Conservation (phyloP, 371 early-diverging fungal species). For the Apophysomyces trapeziformis region DNA sequence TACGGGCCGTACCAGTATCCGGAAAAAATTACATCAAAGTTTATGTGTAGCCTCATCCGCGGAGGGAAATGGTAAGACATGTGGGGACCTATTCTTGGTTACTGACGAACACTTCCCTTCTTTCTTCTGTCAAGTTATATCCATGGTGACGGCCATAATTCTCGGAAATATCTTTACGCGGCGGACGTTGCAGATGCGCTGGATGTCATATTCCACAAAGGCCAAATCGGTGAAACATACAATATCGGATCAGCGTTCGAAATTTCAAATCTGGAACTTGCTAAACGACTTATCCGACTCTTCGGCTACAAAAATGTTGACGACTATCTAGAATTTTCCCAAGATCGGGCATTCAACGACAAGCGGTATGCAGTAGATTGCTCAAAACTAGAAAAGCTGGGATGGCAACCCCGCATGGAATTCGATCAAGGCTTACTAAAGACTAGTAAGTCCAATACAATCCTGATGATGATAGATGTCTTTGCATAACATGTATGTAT, state of each 20-base stretch:
- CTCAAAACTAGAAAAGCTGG: slow-evolving; percentile 65
- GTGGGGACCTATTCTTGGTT: background rate
- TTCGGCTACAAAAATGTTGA: slow-evolving; percentile 48
- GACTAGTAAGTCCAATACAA: slow-evolving; percentile 62
- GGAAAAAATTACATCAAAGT: slow-evolving; percentile 89
- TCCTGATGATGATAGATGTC: too few species aligned
- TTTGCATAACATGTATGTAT: background rate
- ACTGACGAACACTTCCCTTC: background rate
- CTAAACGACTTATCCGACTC: slow-evolving; percentile 62
- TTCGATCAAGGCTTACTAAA: slow-evolving; percentile 73
- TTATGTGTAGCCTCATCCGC: slow-evolving; percentile 74
- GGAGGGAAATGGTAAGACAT: slow-evolving; percentile 61
- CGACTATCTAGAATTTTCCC: slow-evolving; percentile 68
- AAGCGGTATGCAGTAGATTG: slow-evolving; percentile 80
- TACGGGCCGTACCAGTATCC: slow-evolving; percentile 90
- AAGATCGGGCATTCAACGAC: slow-evolving; percentile 86
- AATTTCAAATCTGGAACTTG: slow-evolving; percentile 75
- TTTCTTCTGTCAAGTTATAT: slow-evolving; percentile 53
- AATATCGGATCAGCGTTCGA: slow-evolving; percentile 85
- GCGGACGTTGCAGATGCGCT: slow-evolving; percentile 81
- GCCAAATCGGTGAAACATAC: slow-evolving; percentile 73
- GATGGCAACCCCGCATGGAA: slow-evolving; percentile 71
- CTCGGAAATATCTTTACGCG: slow-evolving; percentile 81
- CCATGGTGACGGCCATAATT: slow-evolving; percentile 83
- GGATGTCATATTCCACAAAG: slow-evolving; percentile 70